phyloP scores from a whole-genome alignment of 1,284 basidiomycete genomes.

The Puccinia triticina region DNA sequence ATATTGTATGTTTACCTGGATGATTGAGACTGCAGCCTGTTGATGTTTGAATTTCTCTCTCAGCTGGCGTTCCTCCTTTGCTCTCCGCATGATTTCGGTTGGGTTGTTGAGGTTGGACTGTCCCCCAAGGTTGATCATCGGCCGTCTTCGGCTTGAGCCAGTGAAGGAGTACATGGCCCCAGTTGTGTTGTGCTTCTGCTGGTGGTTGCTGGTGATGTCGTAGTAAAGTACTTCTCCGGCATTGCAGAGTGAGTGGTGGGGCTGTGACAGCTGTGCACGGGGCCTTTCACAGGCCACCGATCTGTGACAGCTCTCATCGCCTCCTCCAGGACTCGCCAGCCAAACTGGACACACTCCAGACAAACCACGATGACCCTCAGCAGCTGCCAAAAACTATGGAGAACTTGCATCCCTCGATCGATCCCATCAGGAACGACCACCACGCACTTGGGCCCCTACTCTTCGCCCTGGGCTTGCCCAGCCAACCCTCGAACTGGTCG shows the following conservation, averaged over 20 bases:
- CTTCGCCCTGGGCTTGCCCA: not conserved
- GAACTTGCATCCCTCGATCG: not conserved
- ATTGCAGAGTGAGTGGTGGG: not conserved
- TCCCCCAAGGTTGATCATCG: slow-evolving; percentile 44
- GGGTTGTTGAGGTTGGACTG: slow-evolving; percentile 28
- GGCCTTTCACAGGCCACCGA: slow-evolving; percentile 11
- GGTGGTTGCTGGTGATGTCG: too few relatives aligned
- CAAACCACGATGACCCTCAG: not conserved
- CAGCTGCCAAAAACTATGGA: slow-evolving; percentile 6
- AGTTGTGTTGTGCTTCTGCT: too few relatives aligned
- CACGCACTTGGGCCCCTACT: too few relatives aligned
- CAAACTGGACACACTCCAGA: not conserved
- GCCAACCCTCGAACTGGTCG: not conserved
- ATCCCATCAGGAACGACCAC: not conserved
- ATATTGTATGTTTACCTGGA: slow-evolving; percentile 20
- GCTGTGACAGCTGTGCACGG: not conserved
- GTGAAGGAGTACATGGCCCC: slow-evolving; percentile 41
- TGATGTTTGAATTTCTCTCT: slow-evolving; percentile 44
- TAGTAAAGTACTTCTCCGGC: too few relatives aligned
- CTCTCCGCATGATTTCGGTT: slow-evolving; percentile 43
- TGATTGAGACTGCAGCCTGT: slow-evolving; percentile 17
- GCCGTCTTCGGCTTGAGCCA: slow-evolving; percentile 32
- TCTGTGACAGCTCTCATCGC: not conserved
- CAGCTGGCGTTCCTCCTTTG: slow-evolving; percentile 32
- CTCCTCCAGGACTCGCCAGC: not conserved